Evolutionary conservation across 2,329 filamentous ascomycete species (phyloP).

Genomic region (Diaporthe caulivora): DNA sequence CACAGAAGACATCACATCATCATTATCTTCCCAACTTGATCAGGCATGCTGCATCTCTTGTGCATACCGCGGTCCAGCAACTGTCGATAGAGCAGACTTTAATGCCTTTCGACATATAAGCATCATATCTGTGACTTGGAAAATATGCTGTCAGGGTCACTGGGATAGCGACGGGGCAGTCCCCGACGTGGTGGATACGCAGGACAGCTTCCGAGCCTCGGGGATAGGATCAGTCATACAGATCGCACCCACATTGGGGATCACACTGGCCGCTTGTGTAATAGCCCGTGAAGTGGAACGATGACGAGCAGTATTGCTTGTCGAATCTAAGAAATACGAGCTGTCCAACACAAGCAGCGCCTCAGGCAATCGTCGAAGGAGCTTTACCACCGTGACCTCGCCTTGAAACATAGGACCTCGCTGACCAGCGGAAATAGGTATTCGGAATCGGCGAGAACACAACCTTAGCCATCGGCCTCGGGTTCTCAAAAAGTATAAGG

Average conservation of each 20-base stretch:
- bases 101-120: too few relatives aligned
- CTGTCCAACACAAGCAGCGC: not conserved
- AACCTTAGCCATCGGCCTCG: not conserved
- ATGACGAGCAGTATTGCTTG: not conserved
- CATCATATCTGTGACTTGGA: too few relatives aligned
- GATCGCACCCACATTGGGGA: too few relatives aligned
- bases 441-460: not conserved
- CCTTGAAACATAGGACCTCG: not conserved
- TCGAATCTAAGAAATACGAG: not conserved
- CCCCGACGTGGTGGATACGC: not conserved
- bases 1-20: too few relatives aligned
- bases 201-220: not conserved
- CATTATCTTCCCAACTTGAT: too few relatives aligned
- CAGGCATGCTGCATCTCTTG: too few relatives aligned
- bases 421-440: not conserved
- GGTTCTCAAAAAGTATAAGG: too few relatives aligned
- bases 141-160: too few relatives aligned
- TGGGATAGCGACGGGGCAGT: too few relatives aligned
- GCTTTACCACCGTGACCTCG: not conserved
- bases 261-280: not conserved
- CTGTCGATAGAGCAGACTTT: too few relatives aligned
- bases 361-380: not conserved
- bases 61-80: too few relatives aligned
- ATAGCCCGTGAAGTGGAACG: not conserved
- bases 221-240: too few relatives aligned